Base-by-base conservation (phyloP, 768 basidiomycete species). In the Leccinum obscurum region DNA sequence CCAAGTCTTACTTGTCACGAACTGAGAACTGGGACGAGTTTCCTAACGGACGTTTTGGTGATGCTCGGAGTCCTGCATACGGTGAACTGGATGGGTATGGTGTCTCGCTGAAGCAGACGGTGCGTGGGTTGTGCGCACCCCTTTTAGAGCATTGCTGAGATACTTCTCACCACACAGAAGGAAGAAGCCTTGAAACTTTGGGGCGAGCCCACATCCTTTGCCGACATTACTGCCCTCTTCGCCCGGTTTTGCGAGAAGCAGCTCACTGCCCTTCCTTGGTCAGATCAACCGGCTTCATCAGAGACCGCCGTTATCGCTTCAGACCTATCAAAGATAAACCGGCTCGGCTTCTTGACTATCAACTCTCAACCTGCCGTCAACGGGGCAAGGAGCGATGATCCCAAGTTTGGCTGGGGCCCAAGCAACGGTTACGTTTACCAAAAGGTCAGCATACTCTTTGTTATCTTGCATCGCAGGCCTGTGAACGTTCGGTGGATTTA, bases 11-110 rank as follows among this genome's bases (percentile, higher is more conserved):
- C 73, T 80, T 98, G 51, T 92, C 92, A 8, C 89, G 96, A 56
- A 98, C 97, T 14, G 95, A 97, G 72, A 93, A 97, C 70, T 99
- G 97, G 97, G 97, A 99, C 71, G 96, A 98, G 73, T 98, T 97
- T 75, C 97, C 97, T 54, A 99, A 99, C 73, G 97, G 97, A 57
- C 92, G 97, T 65, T 99, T 96, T 70, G 97, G 97, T 67, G 97
- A 98, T 77, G 89, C 95, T 7, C 86, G 97, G 59, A 93, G 91
- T 82, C 97, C 97, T 30, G 97, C 97, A 14, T 99, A 97, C 66
- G 97, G 97, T 68, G 97, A 99, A 76, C 77, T 99, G 57, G 96
- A 99, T 70, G 96, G 96, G 2, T 98, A 96, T 65, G 96, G 96
- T 56, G 86, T 97, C 46, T 92, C 84, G 74, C 85, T 98, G 67